Evolutionary conservation across 2,329 filamentous ascomycete species (phyloP), one percentile per base, ranked within the genome.

Genomic region (Arthrinium phaeospermum): DNA sequence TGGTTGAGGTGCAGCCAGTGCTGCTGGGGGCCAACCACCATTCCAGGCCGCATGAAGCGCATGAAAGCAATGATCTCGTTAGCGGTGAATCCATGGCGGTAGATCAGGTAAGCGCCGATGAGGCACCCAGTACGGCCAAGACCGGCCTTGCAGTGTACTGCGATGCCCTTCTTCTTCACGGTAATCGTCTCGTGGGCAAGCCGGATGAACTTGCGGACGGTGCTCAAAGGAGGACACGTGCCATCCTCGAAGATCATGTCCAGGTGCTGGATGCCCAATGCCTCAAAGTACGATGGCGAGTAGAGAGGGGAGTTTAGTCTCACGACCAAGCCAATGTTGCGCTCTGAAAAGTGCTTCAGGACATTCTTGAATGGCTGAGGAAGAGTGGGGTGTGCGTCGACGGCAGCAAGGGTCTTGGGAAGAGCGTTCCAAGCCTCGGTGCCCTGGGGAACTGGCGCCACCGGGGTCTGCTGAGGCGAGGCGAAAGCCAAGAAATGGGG

Each of bases 231-330:
- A 30, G 96, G 96, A 82, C 96, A 99, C 4, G 96, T 99, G 75
- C 96, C 96, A 78, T 99, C 96, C 79, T 98, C 96, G 80, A 99
- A 99, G 79, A 99, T 98, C 96, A 99, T 99, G 84, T 99, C 96
- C 53, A 98, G 87, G 81, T 99, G 96, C 78, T 95, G 92, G 79
- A 99, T 98, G 44, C 96, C 96, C 70, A 99, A 87, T 4, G 95
- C 94, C 75, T 96, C 96, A 82, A 99, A 99, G 85, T 96, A 98
- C n/a, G 95, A 95, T 0, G 96, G 94, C 0, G 94, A 97, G 86
- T 99, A 99, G 10, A 99, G 90, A 76, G 95, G 93, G 0, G 95
- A 98, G 86, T 99, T 99, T 75, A 99, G 87, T 57, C 96, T 92
- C 57, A 99, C 96, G 3, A 99, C 96, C 3, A 99, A 88, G 45